Evolutionary conservation across 1,284 basidiomycete species (phyloP).

Genomic region (Porodaedalea pini): DNA sequence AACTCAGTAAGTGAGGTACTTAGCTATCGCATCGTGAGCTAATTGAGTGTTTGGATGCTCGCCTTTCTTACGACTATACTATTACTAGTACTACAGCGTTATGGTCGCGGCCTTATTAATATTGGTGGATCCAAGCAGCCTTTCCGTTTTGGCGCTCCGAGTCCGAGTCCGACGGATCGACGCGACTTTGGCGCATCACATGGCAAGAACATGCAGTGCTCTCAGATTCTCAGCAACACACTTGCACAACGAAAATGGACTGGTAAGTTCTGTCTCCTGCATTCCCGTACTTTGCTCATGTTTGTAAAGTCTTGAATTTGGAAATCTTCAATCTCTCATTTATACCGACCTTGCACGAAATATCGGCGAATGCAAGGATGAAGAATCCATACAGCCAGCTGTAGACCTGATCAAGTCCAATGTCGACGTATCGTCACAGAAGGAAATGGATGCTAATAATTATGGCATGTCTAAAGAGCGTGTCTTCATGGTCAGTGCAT

Average conservation of each 20-base stretch:
- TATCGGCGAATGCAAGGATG: slow-evolving; percentile 47
- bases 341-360: slow-evolving; percentile 76
- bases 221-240: not conserved
- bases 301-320: slow-evolving; percentile 35
- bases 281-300: not conserved
- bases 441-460: slow-evolving; percentile 16
- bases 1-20: too few relatives aligned
- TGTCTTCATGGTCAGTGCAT: slow-evolving; percentile 55
- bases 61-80: too few relatives aligned
- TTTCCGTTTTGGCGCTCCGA: not conserved
- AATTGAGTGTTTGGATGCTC: too few relatives aligned
- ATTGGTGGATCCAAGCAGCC: not conserved
- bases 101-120: not conserved
- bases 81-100: too few relatives aligned
- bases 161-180: too few relatives aligned
- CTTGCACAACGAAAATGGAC: slow-evolving; percentile 5
- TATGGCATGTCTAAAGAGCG: slow-evolving; percentile 30
- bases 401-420: slow-evolving; percentile 59
- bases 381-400: slow-evolving; percentile 39
- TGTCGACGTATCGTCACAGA: slow-evolving; percentile 40
- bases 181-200: not conserved
- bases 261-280: slow-evolving; percentile 4
- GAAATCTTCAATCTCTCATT: slow-evolving; percentile 76
- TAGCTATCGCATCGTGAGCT: too few relatives aligned
- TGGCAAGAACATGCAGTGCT: not conserved